These are phyloP conservation scores for Lodderomyces beijingensis DNA, from an alignment of 1,139 yeast genomes.

Conservation along the genomic window DNA sequence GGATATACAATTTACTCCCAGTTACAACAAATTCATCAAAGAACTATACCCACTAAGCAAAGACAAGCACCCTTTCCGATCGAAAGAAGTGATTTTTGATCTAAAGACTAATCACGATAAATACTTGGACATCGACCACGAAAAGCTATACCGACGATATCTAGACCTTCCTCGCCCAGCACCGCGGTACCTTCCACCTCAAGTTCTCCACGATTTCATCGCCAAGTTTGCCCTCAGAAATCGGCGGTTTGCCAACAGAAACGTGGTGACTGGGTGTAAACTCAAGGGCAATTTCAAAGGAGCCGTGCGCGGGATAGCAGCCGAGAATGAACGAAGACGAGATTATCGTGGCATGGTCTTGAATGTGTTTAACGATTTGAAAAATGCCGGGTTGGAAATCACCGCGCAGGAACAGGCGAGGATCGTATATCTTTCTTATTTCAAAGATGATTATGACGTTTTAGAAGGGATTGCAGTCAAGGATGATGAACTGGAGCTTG, in stretches of 20 bases:
- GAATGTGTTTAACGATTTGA: conserved; percentile 26
- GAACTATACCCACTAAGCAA: conserved; percentile 30
- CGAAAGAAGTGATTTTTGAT: conserved; percentile 8
- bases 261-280: conserved; percentile 4
- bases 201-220: conserved; percentile 38
- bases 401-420: conserved; percentile 27
- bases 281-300: conserved; percentile 1
- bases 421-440: conserved; percentile 27
- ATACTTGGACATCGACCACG: conserved; percentile 21
- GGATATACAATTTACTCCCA: conserved; percentile 2
- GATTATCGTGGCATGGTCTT: conserved; percentile 20
- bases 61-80: conserved; percentile 4
- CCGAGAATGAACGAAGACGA: conserved; percentile 12
- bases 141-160: conserved; percentile 28
- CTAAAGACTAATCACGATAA: conserved; percentile 13
- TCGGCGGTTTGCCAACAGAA: conserved; percentile 6
- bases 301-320: conserved; percentile 2
- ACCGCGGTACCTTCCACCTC: conserved; percentile 26
- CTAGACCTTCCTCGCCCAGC: conserved; percentile 31
- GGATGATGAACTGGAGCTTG: conserved; percentile 10
- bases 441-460: conserved; percentile 24
- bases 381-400: conserved; percentile 23
- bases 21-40: conserved; percentile 22
- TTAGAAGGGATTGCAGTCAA: not conserved
- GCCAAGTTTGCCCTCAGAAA: conserved; percentile 18